These are phyloP conservation scores for Fusarium transvaalense DNA, from an alignment of 2,329 filamentous ascomycete species.

Conservation along the genomic window DNA sequence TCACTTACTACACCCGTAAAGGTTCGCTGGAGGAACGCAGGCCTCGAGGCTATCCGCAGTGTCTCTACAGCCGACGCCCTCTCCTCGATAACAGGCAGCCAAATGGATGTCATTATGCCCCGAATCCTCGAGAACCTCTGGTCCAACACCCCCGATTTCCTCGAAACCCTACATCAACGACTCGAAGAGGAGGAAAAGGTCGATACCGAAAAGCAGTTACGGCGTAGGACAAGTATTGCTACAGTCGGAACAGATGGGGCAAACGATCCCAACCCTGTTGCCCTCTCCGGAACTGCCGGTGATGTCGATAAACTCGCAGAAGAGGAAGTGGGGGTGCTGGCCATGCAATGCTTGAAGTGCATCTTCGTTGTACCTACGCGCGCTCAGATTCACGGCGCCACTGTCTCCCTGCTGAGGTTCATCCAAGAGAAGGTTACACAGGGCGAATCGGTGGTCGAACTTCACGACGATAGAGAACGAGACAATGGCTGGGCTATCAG, in stretches of 20 bases:
- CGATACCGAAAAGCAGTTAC: slow-evolving; percentile 72
- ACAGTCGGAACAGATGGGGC: slow-evolving; percentile 75
- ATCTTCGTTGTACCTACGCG: slow-evolving; percentile 87
- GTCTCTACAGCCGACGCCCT: slow-evolving; percentile 85
- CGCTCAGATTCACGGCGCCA: slow-evolving; percentile 83
- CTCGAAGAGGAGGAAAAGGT: slow-evolving; percentile 76
- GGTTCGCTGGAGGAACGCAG: slow-evolving; percentile 81
- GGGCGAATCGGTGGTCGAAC: slow-evolving; percentile 66
- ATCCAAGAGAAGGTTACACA: slow-evolving; percentile 71
- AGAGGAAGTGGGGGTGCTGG: slow-evolving; percentile 86
- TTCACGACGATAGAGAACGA: slow-evolving; percentile 56
- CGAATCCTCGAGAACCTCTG: slow-evolving; percentile 90
- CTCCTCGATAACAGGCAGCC: slow-evolving; percentile 78
- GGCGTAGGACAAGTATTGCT: slow-evolving; percentile 81
- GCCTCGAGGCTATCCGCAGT: slow-evolving; percentile 82
- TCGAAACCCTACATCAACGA: slow-evolving; percentile 76
- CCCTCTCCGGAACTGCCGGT: slow-evolving; percentile 82
- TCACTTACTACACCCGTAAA: slow-evolving; percentile 77
- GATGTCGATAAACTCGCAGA: slow-evolving; percentile 93
- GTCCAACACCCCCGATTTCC: slow-evolving; percentile 76
- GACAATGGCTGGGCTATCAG: slow-evolving; percentile 82
- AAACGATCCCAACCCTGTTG: slow-evolving; percentile 74
- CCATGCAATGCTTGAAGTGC: slow-evolving; percentile 86
- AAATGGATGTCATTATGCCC: slow-evolving; percentile 83
- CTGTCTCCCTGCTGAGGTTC: slow-evolving; percentile 79